Base-by-base conservation (phyloP, 306 rosid genomes). In the Elaeagnus macrophylla region DNA sequence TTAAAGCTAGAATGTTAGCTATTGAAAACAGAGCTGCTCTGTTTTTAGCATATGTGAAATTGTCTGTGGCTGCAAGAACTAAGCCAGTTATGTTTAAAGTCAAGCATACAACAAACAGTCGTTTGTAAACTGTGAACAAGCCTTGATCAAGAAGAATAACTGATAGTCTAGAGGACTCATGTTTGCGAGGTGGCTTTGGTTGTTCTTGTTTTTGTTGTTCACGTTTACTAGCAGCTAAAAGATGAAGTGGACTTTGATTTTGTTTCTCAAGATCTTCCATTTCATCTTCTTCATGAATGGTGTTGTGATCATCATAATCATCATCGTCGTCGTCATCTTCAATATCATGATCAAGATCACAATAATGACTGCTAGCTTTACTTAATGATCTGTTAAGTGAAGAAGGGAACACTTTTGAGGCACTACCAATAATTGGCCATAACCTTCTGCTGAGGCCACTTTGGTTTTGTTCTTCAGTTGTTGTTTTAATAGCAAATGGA, bases 81-180 rank as follows among this genome's bases (percentile, higher is more conserved):
- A 85, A 41, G 13, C 75, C 84, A 18, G 66, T 40, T 32, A 77
- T 3, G 61, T 85, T 85, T 58, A 74, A 42, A 18, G 59, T 11
- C 54, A 81, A 60, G 67, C 77, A 85, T 45, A 60, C 52, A 5
- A 69, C 7, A 43, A 81, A 81, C n/a, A 84, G 67, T 35, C 71
- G 48, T 65, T 84, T 78, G 72, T 81, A 85, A 20, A 75, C 76
- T 10, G 89, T 85, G 76, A 81, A 69, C 32, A 79, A 35, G 2
- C 86, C 86, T 75, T 81, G 89, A 62, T 77, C 84, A 7, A 81
- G 72, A 38, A 85, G 67, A 43, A 85, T 85, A 38, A 81, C 53
- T 3, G 89, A 69, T 0, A 79, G 69, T 17, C 85, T 72, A 1
- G 32, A 25, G 2, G 79, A 72, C 8, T 59, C 54, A n/a, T 51